Evolutionary conservation across 2,329 filamentous ascomycete genomes (phyloP).

Genomic region (Diaporthe sp.): DNA sequence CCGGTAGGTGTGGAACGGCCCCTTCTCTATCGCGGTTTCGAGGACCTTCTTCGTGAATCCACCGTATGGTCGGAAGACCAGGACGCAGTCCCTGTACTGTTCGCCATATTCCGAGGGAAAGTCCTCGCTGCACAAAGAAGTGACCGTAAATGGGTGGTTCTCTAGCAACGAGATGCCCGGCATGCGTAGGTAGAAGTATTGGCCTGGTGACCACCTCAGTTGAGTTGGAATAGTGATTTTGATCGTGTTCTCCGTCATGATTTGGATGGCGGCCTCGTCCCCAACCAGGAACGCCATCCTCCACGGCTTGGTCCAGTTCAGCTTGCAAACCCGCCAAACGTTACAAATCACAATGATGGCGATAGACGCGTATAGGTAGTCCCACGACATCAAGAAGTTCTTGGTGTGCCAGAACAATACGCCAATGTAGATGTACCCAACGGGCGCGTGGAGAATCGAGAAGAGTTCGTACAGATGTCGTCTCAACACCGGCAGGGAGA

Average conservation of each 20-base stretch:
- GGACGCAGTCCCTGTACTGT: conserved; percentile 86
- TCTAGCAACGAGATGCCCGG: conserved; percentile 91
- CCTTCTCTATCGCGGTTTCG: conserved; percentile 85
- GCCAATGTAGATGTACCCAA: conserved; percentile 82
- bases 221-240: conserved; percentile 95
- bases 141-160: conserved; percentile 96
- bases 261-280: conserved; percentile 89
- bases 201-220: conserved; percentile 91
- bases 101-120: conserved; percentile 94
- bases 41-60: conserved; percentile 90
- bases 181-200: conserved; percentile 96
- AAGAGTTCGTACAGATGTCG: conserved; percentile 88
- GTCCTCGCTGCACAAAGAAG: conserved; percentile 91
- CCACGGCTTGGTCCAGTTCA: conserved; percentile 91
- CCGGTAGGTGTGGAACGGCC: conserved; percentile 90
- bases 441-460: conserved; percentile 83
- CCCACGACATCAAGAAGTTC: conserved; percentile 91
- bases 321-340: conserved; percentile 79
- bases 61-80: conserved; percentile 92
- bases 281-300: conserved; percentile 86
- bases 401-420: conserved; percentile 97
- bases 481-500: conserved; percentile 84
- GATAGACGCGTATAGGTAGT: conserved; percentile 85
- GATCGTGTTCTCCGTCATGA: conserved; percentile 93
- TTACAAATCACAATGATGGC: conserved; percentile 85